Evolutionary conservation across 2,329 filamentous ascomycete genomes (phyloP).

Genomic region (Xylaria digitata): DNA sequence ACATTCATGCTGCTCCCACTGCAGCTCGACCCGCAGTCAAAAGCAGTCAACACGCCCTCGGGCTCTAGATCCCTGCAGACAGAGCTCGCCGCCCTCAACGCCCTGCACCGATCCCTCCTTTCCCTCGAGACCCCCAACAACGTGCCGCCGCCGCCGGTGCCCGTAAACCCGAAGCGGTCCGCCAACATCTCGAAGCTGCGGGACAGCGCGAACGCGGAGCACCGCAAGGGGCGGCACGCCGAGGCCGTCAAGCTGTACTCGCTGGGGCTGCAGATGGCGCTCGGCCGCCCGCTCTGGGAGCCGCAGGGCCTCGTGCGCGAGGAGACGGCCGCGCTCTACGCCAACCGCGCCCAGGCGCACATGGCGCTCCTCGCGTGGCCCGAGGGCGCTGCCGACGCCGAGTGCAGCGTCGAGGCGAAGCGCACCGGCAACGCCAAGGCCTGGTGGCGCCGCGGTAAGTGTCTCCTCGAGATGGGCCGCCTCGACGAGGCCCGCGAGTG

Average conservation of each 20-base stretch:
- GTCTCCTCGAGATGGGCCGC: conserved; percentile 89
- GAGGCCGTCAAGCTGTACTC: conserved; percentile 86
- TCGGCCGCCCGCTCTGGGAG: conserved; percentile 86
- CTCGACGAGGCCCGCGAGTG: conserved; percentile 84
- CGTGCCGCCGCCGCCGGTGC: conserved; percentile 85
- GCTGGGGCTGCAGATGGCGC: conserved; percentile 90
- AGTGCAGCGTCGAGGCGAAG: conserved; percentile 89
- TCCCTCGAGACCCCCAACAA: conserved; percentile 69
- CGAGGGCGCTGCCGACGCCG: conserved; percentile 87
- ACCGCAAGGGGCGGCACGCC: conserved; percentile 78
- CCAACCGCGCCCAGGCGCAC: conserved; percentile 89
- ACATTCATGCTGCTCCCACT: conserved; percentile 84
- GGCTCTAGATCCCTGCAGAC: conserved; percentile 60
- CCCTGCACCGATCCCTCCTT: conserved; percentile 79
- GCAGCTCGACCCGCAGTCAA: conserved; percentile 82
- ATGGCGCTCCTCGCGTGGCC: conserved; percentile 86
- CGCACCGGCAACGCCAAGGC: conserved; percentile 89
- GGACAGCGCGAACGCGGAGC: conserved; percentile 84
- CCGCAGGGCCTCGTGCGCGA: conserved; percentile 84
- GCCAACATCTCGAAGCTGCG: conserved; percentile 91
- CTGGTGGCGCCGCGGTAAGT: conserved; percentile 90
- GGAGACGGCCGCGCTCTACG: conserved; percentile 81
- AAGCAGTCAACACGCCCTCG: conserved; percentile 71
- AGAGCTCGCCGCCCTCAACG: conserved; percentile 81
- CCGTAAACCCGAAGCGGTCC: conserved; percentile 91